Percentiles rank a stretch among this genome's conserved stretches.
phyloP scores from a whole-genome alignment of 495 filamentous ascomycete genomes.

The Rostrohypoxylon terebratum region DNA sequence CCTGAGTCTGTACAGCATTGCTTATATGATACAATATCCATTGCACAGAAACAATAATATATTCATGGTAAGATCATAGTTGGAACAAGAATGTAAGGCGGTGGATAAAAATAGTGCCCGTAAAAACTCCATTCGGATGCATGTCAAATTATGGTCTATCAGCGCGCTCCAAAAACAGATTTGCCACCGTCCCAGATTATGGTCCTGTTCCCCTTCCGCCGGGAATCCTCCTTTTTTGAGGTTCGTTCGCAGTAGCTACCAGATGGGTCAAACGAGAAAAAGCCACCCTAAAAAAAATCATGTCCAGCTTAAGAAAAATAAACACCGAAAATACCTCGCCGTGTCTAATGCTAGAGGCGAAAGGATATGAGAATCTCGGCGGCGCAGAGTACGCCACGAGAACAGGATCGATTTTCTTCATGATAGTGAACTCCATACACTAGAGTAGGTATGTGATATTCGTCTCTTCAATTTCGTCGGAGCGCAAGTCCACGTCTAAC shows the following conservation, averaged over 20 bases:
- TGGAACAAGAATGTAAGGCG: slow-evolving; percentile 1
- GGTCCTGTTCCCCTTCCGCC: slow-evolving; percentile 25
- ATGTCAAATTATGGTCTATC: slow-evolving; percentile 48
- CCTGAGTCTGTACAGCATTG: not conserved
- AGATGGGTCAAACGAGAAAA: not conserved
- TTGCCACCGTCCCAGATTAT: slow-evolving; percentile 40
- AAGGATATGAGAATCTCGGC: not conserved
- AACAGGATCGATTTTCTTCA: not conserved
- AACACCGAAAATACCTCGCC: not conserved
- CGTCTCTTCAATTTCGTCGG: slow-evolving; percentile 31
- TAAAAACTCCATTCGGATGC: slow-evolving; percentile 43
- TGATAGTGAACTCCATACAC: not conserved
- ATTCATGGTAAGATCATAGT: not conserved
- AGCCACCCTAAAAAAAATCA: slow-evolving; percentile 11
- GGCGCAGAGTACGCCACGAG: not conserved
- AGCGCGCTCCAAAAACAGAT: slow-evolving; percentile 36
- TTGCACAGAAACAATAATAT: not conserved
- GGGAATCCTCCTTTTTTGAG: slow-evolving; percentile 30
- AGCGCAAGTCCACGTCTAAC: slow-evolving; percentile 4
- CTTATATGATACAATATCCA: not conserved
- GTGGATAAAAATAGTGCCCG: slow-evolving; percentile 27
- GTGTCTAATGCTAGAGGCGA: not conserved
- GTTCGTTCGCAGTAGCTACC: slow-evolving; percentile 19
- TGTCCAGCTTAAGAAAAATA: slow-evolving; percentile 9
- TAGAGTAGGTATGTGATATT: slow-evolving; percentile 2